Conservation (phyloP, 2,329 filamentous ascomycete species). For the Claviceps sp. region DNA sequence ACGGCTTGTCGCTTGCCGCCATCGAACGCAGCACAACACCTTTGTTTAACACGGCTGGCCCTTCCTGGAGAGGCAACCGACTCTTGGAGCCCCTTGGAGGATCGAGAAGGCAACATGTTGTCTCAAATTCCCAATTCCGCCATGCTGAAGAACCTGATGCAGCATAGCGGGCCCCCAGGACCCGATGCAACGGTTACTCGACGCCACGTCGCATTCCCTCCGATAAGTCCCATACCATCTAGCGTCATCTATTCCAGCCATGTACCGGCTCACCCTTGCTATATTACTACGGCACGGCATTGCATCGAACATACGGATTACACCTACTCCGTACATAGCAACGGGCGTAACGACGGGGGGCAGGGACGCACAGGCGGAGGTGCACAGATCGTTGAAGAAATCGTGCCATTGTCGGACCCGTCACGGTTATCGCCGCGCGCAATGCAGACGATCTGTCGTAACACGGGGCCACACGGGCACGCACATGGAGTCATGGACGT, state of each 20-base stretch:
- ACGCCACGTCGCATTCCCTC: background rate
- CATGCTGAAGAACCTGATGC: too few species aligned
- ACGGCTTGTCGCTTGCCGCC: too few species aligned
- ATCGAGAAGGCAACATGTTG: too few species aligned
- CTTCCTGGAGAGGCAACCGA: too few species aligned
- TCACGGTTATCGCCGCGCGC: background rate
- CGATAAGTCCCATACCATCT: background rate
- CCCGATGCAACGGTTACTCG: constrained; percentile 2
- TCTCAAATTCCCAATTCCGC: too few species aligned
- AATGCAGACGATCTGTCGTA: background rate
- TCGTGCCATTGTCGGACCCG: background rate
- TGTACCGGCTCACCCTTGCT: background rate
- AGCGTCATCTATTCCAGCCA: background rate
- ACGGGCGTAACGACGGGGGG: background rate
- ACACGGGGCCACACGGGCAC: background rate
- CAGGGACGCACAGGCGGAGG: background rate
- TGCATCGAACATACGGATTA: background rate
- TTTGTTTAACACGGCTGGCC: too few species aligned
- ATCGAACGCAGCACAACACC: too few species aligned
- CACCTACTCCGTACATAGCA: too few species aligned
- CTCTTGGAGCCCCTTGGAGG: too few species aligned
- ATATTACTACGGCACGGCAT: background rate
- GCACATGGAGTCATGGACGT: background rate
- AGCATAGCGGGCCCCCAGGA: background rate
- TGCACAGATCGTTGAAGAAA: background rate